Conservation (phyloP, 345 rosid species). For the Populus tremula region DNA sequence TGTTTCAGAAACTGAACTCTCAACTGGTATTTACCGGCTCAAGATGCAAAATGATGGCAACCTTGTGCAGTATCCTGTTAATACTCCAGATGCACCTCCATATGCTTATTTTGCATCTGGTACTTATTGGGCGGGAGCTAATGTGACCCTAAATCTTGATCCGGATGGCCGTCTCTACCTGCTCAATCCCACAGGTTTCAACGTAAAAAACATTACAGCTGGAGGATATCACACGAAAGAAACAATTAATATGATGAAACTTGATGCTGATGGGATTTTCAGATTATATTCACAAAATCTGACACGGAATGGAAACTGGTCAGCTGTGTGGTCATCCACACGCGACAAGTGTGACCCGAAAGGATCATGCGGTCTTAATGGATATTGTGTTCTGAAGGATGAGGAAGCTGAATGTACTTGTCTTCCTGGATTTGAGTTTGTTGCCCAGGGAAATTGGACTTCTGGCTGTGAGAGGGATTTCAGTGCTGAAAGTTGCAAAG, state of each 20-base stretch:
- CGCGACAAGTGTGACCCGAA: neutral
- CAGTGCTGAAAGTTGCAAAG: slow-evolving; percentile 10
- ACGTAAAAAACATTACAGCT: neutral
- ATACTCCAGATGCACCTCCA: neutral
- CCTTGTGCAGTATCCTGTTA: slow-evolving; percentile 28
- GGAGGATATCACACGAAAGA: neutral
- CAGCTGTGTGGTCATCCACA: neutral
- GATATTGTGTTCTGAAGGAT: slow-evolving; percentile 18
- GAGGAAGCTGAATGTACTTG: neutral
- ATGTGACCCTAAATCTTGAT: slow-evolving; percentile 23
- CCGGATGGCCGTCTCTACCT: slow-evolving; percentile 20
- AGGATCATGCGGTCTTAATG: slow-evolving; percentile 29
- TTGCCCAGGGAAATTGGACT: slow-evolving; percentile 5
- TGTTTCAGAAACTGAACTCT: slow-evolving; percentile 10
- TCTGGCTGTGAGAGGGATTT: slow-evolving; percentile 28
- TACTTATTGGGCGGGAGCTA: neutral
- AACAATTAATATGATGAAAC: slow-evolving; percentile 1
- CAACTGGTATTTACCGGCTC: slow-evolving; percentile 14
- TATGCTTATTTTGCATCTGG: slow-evolving; percentile 10
- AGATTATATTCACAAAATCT: slow-evolving; percentile 12
- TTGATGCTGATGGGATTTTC: slow-evolving; percentile 22
- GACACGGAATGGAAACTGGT: neutral
- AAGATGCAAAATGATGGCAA: slow-evolving; percentile 28
- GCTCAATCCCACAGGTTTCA: neutral
- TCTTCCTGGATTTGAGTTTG: slow-evolving; percentile 24